Evolutionary conservation across 2,329 filamentous ascomycete genomes (phyloP).

Genomic region (Apiospora kogelbergensis): DNA sequence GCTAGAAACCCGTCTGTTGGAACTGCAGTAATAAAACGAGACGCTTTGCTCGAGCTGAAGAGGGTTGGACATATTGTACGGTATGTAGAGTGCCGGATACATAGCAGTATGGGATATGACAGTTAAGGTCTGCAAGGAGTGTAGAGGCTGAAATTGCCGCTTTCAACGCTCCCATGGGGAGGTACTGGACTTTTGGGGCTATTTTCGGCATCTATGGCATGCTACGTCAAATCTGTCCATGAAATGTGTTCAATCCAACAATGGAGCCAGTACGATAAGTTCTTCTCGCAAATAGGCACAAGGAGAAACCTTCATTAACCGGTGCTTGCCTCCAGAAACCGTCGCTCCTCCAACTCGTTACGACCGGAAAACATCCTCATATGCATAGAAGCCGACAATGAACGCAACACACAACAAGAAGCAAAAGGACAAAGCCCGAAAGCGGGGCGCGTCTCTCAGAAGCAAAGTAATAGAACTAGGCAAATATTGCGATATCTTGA

Average conservation of each 20-base stretch:
- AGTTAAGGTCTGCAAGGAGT: too few relatives aligned
- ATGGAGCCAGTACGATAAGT: background rate
- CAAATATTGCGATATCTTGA: background rate
- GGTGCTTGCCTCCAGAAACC: background rate
- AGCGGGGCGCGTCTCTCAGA: background rate
- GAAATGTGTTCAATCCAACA: background rate
- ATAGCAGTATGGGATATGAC: too few relatives aligned
- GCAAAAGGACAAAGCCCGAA: background rate
- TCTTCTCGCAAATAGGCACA: background rate
- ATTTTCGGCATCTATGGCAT: background rate
- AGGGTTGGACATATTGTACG: too few relatives aligned
- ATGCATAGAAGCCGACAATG: background rate
- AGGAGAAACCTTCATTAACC: background rate
- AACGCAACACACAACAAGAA: background rate
- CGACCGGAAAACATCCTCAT: background rate
- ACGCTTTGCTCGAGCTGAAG: too few relatives aligned
- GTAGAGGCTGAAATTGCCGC: too few relatives aligned
- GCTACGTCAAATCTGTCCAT: background rate
- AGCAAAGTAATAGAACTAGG: constrained; percentile 1
- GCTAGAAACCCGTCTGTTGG: too few relatives aligned
- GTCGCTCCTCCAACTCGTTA: background rate
- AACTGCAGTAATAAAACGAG: too few relatives aligned
- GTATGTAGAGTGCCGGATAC: too few relatives aligned
- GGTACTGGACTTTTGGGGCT: background rate
- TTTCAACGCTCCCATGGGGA: background rate